Percentiles rank a stretch among this genome's conserved stretches.
Conservation (phyloP, 1,284 basidiomycete genomes). For the Pseudozyma sp. region DNA sequence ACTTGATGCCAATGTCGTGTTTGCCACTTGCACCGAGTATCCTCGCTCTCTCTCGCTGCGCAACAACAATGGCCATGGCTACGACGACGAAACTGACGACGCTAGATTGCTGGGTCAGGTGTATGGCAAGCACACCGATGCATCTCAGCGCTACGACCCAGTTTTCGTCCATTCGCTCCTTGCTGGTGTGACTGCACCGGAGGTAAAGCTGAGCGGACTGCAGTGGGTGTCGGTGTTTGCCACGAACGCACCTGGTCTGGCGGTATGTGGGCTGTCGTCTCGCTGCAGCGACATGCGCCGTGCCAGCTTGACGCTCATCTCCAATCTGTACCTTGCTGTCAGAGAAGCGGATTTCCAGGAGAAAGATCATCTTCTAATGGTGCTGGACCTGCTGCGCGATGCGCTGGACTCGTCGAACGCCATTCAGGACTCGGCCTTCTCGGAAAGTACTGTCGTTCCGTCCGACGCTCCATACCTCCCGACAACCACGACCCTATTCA, state of each 20-base stretch:
- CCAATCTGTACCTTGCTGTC: conserved; percentile 67
- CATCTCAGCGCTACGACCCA: conserved; percentile 77
- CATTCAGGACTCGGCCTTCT: conserved; percentile 17
- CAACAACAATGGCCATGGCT: conserved; percentile 27
- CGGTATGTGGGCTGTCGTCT: conserved; percentile 80
- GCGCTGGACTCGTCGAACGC: conserved; percentile 19
- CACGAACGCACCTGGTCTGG: conserved; percentile 81
- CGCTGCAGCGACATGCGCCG: conserved; percentile 76
- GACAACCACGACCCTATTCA: conserved; percentile 81
- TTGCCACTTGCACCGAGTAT: conserved; percentile 80
- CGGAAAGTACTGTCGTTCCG: conserved; percentile 58
- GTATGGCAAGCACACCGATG: conserved; percentile 34
- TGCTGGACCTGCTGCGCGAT: conserved; percentile 76
- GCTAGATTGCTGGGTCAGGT: conserved; percentile 26
- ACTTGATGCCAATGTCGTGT: conserved; percentile 78
- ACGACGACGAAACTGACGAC: conserved; percentile 1
- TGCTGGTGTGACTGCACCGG: conserved; percentile 74
- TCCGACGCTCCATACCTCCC: conserved; percentile 72
- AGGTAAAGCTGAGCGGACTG: conserved; percentile 74
- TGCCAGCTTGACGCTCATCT: conserved; percentile 70
- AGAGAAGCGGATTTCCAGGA: conserved; percentile 82
- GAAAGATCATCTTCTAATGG: conserved; percentile 79
- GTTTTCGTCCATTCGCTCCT: conserved; percentile 80
- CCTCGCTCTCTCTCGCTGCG: conserved; percentile 70
- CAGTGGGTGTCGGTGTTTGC: conserved; percentile 87